Conservation (phyloP, 345 rosid genomes). For the Eucalyptus viminalis region DNA sequence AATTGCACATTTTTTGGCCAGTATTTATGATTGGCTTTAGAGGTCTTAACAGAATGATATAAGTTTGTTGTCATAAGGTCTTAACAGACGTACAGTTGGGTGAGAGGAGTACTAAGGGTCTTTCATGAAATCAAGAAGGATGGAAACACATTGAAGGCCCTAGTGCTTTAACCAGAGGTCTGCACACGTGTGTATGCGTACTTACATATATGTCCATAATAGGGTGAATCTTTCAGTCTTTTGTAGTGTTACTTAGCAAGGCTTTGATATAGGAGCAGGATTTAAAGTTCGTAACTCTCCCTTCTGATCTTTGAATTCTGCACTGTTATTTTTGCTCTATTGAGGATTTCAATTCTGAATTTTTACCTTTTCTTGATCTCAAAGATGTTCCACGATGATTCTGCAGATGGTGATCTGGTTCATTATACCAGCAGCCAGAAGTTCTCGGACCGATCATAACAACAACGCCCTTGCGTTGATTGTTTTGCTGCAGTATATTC, state of each 20-base stretch:
- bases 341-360: background rate
- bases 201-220: background rate
- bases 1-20: background rate
- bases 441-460: constrained; percentile 38
- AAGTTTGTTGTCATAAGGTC: background rate
- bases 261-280: background rate
- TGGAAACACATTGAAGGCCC: background rate
- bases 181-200: background rate
- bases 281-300: background rate
- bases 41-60: background rate
- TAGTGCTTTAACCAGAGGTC: background rate
- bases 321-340: background rate
- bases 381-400: background rate
- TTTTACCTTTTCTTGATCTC: background rate
- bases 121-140: background rate
- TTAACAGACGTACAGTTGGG: background rate
- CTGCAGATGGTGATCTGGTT: constrained; percentile 67
- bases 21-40: background rate
- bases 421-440: constrained; percentile 44
- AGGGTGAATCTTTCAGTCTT: background rate
- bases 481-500: constrained; percentile 65
- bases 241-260: background rate
- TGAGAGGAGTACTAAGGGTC: background rate
- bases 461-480: constrained; percentile 68
- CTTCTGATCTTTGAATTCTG: background rate